Base-by-base conservation (phyloP, 495 filamentous ascomycete genomes). In the Penicillium cataractarum region DNA sequence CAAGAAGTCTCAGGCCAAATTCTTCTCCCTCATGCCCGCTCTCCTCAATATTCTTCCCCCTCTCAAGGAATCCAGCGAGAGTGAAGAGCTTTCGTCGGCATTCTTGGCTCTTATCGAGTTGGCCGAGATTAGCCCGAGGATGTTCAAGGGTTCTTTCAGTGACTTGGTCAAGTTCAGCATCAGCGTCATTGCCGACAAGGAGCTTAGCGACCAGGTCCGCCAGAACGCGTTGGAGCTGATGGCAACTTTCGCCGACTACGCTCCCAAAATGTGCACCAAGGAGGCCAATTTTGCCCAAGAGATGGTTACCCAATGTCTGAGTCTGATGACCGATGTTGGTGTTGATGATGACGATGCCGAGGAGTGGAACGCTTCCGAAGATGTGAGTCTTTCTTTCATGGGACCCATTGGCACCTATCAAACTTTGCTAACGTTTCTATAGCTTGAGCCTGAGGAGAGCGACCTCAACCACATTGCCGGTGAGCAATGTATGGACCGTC, bases 281-380 rank as follows among this genome's bases (percentile, higher is more conserved):
- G 92, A 99, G 70, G 74, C 89, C 5, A 88, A 86, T 17, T 99
- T 96, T 75, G 94, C 93, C 8, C 85, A 83, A 55, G 92, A 97
- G 63, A 99, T 99, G 96, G 93, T 99, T 66, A 98, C 93, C 0
- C 96, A 99, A 76, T 99, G 96, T 72, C 80, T 99, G 64, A 98
- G 95, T 65, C 77, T 99, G 68, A 98, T 99, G 96, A 99, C 96
- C n/a, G 96, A 99, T 75, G 88, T 99, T 62, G 96, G 94, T 37
- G 81, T 86, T 55, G 96, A 98, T 63, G 96, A 99, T 65, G 94
- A 99, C 33, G 91, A 97, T 82, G 96, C 94, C 6, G 80, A 85
- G 13, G 96, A 97, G 66, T 99, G 96, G 96, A 90, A 97, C 65
- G 83, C 85, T 6, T 90, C 90, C 31, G 95, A 99, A 67, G 96